Evolutionary conservation across 768 basidiomycete genomes (phyloP).

Genomic region (Tricholoma bakamatsutake): DNA sequence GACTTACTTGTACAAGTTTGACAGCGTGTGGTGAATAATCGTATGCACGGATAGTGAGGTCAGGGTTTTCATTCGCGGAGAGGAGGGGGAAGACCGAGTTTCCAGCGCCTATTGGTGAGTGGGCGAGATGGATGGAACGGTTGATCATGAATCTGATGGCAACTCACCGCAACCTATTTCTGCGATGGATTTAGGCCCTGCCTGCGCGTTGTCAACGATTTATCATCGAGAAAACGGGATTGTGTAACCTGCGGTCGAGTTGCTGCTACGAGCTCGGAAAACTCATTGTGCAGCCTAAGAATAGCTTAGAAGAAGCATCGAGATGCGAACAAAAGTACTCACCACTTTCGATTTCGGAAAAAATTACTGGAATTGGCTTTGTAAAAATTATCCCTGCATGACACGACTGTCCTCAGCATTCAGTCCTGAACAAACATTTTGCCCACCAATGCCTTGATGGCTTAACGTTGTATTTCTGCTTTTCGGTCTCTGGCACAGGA

Average conservation of each 20-base stretch:
- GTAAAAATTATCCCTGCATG: conserved; percentile 87
- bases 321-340: neutral
- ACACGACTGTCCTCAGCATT: conserved; percentile 9
- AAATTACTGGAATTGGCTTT: conserved; percentile 81
- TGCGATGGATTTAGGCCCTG: conserved; percentile 68
- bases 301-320: neutral
- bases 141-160: neutral
- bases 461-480: conserved; percentile 63
- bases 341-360: conserved; percentile 94
- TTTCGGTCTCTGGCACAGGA: conserved; percentile 73
- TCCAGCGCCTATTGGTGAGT: conserved; percentile 64
- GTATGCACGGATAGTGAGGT: conserved; percentile 70
- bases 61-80: conserved; percentile 74
- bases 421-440: neutral
- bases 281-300: conserved; percentile 85
- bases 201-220: conserved; percentile 37
- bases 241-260: conserved; percentile 53
- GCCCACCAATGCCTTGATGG: conserved; percentile 67
- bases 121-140: neutral
- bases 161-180: conserved; percentile 87
- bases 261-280: conserved; percentile 77
- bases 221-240: neutral
- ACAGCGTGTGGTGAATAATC: conserved; percentile 91
- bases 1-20: conserved; percentile 75
- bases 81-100: conserved; percentile 91